A percentile compares a stretch with the other conserved stretches of the same genome.
These are phyloP conservation scores for Tetrahymena thermophila DNA, from an alignment of 73 alveolate species.

Conservation along the genomic window DNA sequence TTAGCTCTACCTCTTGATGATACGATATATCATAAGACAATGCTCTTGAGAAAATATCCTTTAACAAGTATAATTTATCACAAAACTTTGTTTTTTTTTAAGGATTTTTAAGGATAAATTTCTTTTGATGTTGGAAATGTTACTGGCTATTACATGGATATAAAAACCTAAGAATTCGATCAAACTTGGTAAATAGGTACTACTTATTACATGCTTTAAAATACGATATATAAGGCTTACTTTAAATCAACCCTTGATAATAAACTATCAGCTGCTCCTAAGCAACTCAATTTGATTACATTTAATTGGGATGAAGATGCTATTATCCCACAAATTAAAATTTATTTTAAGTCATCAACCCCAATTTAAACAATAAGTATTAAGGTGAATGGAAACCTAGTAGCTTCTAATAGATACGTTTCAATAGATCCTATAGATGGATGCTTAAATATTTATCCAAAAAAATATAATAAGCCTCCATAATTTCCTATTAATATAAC, in stretches of 20 bases:
- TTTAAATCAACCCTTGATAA: background rate
- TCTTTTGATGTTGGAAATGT: background rate
- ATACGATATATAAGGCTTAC: background rate
- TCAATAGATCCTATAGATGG: background rate
- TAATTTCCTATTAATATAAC: background rate
- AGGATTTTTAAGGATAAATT: background rate
- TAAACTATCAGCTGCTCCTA: background rate
- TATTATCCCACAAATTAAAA: background rate
- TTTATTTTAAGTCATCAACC: background rate
- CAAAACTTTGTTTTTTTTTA: background rate
- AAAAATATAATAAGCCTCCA: background rate
- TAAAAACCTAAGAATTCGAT: background rate
- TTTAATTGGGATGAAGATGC: background rate
- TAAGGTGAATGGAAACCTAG: background rate
- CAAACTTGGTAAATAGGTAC: background rate
- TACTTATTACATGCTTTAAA: background rate
- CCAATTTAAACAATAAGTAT: background rate
- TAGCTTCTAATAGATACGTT: background rate
- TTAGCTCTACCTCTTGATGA: background rate
- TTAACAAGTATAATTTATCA: background rate
- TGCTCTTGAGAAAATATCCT: background rate
- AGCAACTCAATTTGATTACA: background rate
- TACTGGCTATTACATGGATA: background rate
- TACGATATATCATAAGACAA: background rate
- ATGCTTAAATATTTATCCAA: background rate